A percentile compares a stretch with the other conserved stretches of the same genome.
These are phyloP conservation scores for Casuarina equisetifolia DNA, from an alignment of 306 rosid species.

Conservation along the genomic window DNA sequence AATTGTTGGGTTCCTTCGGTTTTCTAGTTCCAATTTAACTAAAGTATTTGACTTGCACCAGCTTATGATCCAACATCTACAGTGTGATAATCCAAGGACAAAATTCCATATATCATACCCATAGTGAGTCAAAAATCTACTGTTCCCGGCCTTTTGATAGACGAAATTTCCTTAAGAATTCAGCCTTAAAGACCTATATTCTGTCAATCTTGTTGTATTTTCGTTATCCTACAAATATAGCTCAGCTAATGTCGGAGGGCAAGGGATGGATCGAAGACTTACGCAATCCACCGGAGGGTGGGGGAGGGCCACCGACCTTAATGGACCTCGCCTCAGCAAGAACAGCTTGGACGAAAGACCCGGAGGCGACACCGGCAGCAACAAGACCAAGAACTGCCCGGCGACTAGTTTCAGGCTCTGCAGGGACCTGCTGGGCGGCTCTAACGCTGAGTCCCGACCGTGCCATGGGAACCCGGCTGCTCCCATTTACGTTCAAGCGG, in stretches of 20 bases:
- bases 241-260: background rate
- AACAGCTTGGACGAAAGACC: slow-evolving; percentile 82
- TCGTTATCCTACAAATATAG: too few species aligned
- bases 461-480: slow-evolving; percentile 33
- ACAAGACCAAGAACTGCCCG: slow-evolving; percentile 75
- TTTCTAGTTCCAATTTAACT: background rate
- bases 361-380: slow-evolving; percentile 77
- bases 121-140: background rate
- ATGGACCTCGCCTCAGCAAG: slow-evolving; percentile 86
- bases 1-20: background rate
- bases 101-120: background rate
- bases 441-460: slow-evolving; percentile 47
- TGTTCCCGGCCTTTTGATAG: background rate
- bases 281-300: slow-evolving; percentile 96
- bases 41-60: too few species aligned
- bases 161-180: background rate
- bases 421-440: slow-evolving; percentile 63
- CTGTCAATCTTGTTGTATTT: too few species aligned
- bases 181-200: too few species aligned
- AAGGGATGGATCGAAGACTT: slow-evolving; percentile 31
- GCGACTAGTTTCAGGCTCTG: slow-evolving; percentile 65
- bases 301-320: slow-evolving; percentile 85
- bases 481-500: slow-evolving; percentile 42
- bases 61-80: too few species aligned
- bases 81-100: too few species aligned